Base-by-base conservation (phyloP, 2,329 filamentous ascomycete species). In the Aureobasidium sp. region DNA sequence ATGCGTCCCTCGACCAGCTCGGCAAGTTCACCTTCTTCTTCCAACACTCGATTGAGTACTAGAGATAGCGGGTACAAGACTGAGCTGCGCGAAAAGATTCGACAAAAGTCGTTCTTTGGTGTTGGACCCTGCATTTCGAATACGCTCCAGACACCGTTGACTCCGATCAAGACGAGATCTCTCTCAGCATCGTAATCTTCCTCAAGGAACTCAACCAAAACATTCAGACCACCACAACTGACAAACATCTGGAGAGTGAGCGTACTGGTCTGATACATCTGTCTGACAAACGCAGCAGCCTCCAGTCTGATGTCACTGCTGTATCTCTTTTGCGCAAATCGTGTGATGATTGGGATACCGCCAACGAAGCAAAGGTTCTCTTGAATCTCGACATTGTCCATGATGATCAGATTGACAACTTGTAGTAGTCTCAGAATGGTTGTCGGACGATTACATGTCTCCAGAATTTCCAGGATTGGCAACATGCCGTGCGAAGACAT, bases 181-280 rank as follows among this genome's bases (percentile, higher is more conserved):
- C 91, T 85, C 62, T 95, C 90, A 63, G 86, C 88, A 68, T 97
- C 94, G 71, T 96, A 96, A 72, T 99, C 94, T 73, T 99, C 94
- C 73, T 99, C 95, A 11, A 99, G 77, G 66, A 99, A 97, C 70
- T 97, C 93, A 9, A 97, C 94, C 13, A 99, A 78, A 1, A 97
- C 92, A 66, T 97, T 97, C 60, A 99, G 81, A 70, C 94, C 94
- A 71, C 94, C 94, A 37, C 94, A 95, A 66, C 91, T 96, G 65
- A 99, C 92, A 76, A 99, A 99, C 92, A 99, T 99, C 69, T 99
- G 94, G 34, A 99, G 79, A 1, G 94, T 99, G 58, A 97, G 78
- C 0, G 91, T 97, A 3, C 92, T 97, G 1, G 94, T 97, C 73
- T 97, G 91, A 72, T 97, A 99, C 92, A 99, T 97, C 73, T 97